These are phyloP conservation scores for Paraphaeosphaeria sporulosa DNA, from an alignment of 2,329 filamentous ascomycete genomes.

Conservation along the genomic window DNA sequence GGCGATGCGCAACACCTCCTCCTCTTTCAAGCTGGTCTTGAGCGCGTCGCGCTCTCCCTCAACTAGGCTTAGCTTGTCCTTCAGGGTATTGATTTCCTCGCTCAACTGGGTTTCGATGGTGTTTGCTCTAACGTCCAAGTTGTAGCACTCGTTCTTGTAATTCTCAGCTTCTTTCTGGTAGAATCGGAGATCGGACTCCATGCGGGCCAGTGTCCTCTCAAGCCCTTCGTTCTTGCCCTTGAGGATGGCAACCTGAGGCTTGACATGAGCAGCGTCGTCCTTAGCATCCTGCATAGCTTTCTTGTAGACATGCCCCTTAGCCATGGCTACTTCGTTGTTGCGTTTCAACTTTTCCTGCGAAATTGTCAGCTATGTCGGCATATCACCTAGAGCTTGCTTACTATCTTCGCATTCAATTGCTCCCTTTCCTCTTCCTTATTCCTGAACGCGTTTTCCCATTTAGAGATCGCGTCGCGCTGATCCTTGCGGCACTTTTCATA, in stretches of 20 bases:
- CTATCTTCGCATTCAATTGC: slow-evolving; percentile 33
- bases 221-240: slow-evolving; percentile 40
- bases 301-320: slow-evolving; percentile 30
- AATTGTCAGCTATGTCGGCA: slow-evolving; percentile 1
- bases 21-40: slow-evolving; percentile 74
- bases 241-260: slow-evolving; percentile 25
- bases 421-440: slow-evolving; percentile 41
- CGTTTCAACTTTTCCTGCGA: slow-evolving; percentile 32
- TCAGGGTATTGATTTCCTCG: slow-evolving; percentile 71
- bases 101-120: slow-evolving; percentile 69
- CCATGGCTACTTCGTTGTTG: slow-evolving; percentile 32
- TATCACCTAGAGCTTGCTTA: slow-evolving; percentile 21
- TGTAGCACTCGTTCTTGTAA: slow-evolving; percentile 54
- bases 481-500: slow-evolving; percentile 41
- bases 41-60: slow-evolving; percentile 79
- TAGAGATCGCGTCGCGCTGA: slow-evolving; percentile 40
- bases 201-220: slow-evolving; percentile 33
- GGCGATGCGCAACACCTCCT: slow-evolving; percentile 75
- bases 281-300: slow-evolving; percentile 35
- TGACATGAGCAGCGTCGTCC: slow-evolving; percentile 27
- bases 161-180: slow-evolving; percentile 43
- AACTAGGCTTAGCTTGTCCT: slow-evolving; percentile 68
- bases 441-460: slow-evolving; percentile 43
- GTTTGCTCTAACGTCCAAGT: slow-evolving; percentile 58
- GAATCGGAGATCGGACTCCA: slow-evolving; percentile 41